Evolutionary conservation across 129 eudicot genomes (phyloP), one percentile per base, ranked within the genome.

Genomic region (Escallonia herrerae): DNA sequence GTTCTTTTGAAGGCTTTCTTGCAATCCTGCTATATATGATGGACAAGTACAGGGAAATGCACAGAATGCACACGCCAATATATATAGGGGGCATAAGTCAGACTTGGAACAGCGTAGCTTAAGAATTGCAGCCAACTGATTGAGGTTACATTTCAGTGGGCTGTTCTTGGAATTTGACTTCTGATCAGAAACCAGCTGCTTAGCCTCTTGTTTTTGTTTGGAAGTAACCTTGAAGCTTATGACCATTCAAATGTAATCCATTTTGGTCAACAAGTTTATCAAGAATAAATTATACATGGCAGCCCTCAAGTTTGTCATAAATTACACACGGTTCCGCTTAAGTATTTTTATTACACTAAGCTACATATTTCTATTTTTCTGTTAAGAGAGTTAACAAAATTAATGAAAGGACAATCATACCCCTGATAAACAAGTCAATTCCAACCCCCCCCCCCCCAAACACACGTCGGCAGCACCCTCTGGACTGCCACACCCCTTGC

Each of bases 101-200:
- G 40, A 68, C 73, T 74, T 70, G 66, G 68, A 47, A 3, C 15
- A 42, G 64, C 38, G 63, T 54, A 2, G 6, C 12, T 7, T 40
- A 52, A 3, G 15, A 22, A 61, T 68, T 50, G 37, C 60, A 69
- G 54, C 9, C 11, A 37, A 58, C 12, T 47, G 56, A 49, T 66
- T 42, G 9, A 13, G 43, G 15, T 39, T 43, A 50, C 43, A 8
- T 44, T 70, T 60, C 75, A 65, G 66, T 59, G 75, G 75, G 72
- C 66, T 65, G 51, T 5, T 8, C 48, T 62, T 22, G 14, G 60
- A 65, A 15, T 72, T 61, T 47, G 33, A 65, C 58, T 33, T 12
- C 9, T 15, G 44, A 56, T 37, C 15, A 43, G 72, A 86, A 87
- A 83, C 95, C 74, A 65, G 81, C 90, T 75, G 90, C 95, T 69